phyloP scores from a whole-genome alignment of 1,284 basidiomycete species.

The Erythrobasidium hasegawianum region DNA sequence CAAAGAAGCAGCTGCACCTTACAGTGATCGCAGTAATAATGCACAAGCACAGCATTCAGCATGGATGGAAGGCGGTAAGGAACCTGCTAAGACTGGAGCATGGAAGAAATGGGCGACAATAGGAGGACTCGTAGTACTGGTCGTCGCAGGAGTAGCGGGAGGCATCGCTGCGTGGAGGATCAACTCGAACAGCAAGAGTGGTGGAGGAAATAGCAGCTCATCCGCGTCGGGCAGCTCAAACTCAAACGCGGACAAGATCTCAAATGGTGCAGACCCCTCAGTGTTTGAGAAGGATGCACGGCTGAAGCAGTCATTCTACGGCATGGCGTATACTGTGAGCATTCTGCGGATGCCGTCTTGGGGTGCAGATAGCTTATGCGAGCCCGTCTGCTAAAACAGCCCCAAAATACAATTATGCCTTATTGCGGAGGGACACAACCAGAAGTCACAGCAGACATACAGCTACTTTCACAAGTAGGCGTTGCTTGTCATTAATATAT shows the following conservation, averaged over 20 bases:
- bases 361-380: background rate
- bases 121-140: constrained; percentile 6
- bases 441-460: constrained; percentile 50
- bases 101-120: constrained; percentile 29
- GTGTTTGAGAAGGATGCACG: constrained; percentile 61
- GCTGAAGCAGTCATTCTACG: constrained; percentile 64
- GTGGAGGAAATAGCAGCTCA: background rate
- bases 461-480: constrained; percentile 45
- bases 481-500: no score
- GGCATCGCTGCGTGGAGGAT: constrained; percentile 31
- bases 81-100: constrained; percentile 4
- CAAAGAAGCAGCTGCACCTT: background rate
- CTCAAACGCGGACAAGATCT: background rate
- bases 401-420: constrained; percentile 35
- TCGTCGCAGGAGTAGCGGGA: constrained; percentile 30
- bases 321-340: constrained; percentile 63
- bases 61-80: constrained; percentile 30
- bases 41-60: constrained; percentile 4
- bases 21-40: background rate
- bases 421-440: constrained; percentile 47
- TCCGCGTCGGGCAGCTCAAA: constrained; percentile 1
- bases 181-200: constrained; percentile 4
- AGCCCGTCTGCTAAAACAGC: background rate
- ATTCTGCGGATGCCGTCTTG: constrained; percentile 50
- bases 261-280: constrained; percentile 57